Percentiles rank a stretch among this genome's conserved stretches.
Conservation (phyloP, 257 asterid genomes). For the Leptodermis oblonga region DNA sequence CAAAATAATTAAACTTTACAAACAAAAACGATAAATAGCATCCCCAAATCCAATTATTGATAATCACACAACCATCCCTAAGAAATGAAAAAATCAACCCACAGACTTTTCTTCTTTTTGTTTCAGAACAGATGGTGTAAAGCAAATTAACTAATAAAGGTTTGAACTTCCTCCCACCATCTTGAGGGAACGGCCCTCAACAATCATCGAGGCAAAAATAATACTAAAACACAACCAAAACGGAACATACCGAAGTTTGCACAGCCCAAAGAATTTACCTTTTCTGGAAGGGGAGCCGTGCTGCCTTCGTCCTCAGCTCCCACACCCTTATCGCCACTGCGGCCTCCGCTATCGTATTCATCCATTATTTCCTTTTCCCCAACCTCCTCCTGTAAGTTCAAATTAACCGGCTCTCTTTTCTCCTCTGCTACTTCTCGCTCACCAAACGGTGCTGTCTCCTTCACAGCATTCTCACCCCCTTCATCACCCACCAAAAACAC, state of each 20-base stretch:
- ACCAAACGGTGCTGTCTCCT: conserved; percentile 17
- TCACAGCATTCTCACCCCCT: conserved; percentile 28
- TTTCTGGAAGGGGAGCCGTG: conserved; percentile 81
- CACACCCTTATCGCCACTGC: conserved; percentile 60
- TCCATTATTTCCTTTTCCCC: conserved; percentile 36
- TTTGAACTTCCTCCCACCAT: not conserved
- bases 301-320: conserved; percentile 69
- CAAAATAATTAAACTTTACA: not conserved
- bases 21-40: not conserved
- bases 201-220: not conserved
- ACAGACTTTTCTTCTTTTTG: too few relatives aligned
- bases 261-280: conserved; percentile 34
- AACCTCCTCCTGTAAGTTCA: conserved; percentile 27
- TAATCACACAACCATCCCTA: not conserved
- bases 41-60: not conserved
- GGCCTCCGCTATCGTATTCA: conserved; percentile 35
- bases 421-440: conserved; percentile 20
- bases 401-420: conserved; percentile 18
- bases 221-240: not conserved
- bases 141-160: not conserved
- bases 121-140: not conserved
- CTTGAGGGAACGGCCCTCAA: not conserved
- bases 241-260: not conserved
- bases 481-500: conserved; percentile 20
- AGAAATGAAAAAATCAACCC: not conserved